Conservation (phyloP, 805 yeast species). For the Ogataea methanolica region DNA sequence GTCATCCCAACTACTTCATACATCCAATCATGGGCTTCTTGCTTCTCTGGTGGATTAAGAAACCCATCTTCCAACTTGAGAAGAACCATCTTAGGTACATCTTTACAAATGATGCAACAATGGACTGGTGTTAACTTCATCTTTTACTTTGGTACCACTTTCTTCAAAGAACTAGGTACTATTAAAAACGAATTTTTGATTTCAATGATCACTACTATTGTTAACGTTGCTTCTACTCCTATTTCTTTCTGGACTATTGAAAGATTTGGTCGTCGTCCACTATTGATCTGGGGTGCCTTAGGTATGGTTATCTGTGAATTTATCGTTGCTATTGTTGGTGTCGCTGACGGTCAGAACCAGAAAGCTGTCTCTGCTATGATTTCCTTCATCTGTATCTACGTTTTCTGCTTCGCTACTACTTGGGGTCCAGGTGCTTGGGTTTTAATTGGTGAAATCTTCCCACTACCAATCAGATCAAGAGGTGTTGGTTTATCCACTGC, state of each 20-base stretch:
- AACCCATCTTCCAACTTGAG: conserved; percentile 35
- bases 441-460: conserved; percentile 55
- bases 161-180: conserved; percentile 52
- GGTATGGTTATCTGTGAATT: conserved; percentile 52
- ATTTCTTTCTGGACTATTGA: conserved; percentile 55
- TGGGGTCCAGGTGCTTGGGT: conserved; percentile 87
- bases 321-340: conserved; percentile 46
- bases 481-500: conserved; percentile 70
- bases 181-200: conserved; percentile 44
- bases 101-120: conserved; percentile 57
- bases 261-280: conserved; percentile 52
- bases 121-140: conserved; percentile 74
- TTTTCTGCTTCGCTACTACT: conserved; percentile 73
- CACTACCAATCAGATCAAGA: conserved; percentile 69
- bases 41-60: conserved; percentile 38
- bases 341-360: conserved; percentile 24
- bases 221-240: conserved; percentile 48
- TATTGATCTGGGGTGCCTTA: conserved; percentile 44
- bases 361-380: conserved; percentile 31
- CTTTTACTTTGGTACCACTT: conserved; percentile 69
- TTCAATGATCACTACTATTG: conserved; percentile 49
- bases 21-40: conserved; percentile 37
- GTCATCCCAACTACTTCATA: conserved; percentile 31
- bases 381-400: conserved; percentile 51
- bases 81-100: conserved; percentile 40